phyloP scores from a whole-genome alignment of 805 yeast genomes.

The Candida manassasensis region DNA sequence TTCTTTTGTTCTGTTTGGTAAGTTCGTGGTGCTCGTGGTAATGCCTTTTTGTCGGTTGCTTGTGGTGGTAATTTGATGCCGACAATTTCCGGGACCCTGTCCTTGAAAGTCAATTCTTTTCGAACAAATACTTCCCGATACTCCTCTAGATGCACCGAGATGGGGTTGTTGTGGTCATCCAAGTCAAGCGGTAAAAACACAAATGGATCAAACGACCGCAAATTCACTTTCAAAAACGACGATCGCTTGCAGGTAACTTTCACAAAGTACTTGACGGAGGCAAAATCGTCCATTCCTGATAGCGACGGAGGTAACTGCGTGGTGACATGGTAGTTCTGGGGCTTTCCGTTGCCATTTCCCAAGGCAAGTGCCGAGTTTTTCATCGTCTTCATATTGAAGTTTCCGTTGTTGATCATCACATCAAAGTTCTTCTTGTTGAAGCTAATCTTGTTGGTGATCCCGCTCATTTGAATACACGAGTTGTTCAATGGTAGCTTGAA shows the following conservation, averaged over 20 bases:
- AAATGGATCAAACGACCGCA: slow-evolving; percentile 47
- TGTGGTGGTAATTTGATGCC: slow-evolving; percentile 27
- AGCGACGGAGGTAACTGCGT: slow-evolving; percentile 32
- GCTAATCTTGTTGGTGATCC: slow-evolving; percentile 29
- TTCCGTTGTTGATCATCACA: slow-evolving; percentile 30
- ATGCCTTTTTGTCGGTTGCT: slow-evolving; percentile 14
- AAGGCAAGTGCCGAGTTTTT: background rate
- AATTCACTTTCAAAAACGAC: slow-evolving; percentile 43
- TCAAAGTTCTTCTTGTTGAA: slow-evolving; percentile 26
- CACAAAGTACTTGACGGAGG: slow-evolving; percentile 47
- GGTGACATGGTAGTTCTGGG: slow-evolving; percentile 20
- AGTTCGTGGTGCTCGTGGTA: slow-evolving; percentile 15
- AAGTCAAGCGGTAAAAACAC: slow-evolving; percentile 48
- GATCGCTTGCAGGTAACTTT: slow-evolving; percentile 58
- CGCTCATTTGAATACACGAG: slow-evolving; percentile 34
- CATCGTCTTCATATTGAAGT: slow-evolving; percentile 16
- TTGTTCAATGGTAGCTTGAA: slow-evolving; percentile 41
- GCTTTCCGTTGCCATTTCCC: background rate
- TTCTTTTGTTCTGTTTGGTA: slow-evolving; percentile 14
- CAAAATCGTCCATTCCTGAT: slow-evolving; percentile 29
- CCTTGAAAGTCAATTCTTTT: slow-evolving; percentile 32
- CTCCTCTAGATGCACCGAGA: slow-evolving; percentile 21
- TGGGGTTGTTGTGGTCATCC: slow-evolving; percentile 20
- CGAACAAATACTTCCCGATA: slow-evolving; percentile 43
- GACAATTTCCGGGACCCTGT: slow-evolving; percentile 41